These are phyloP conservation scores for Lactarius deliciosus DNA, from an alignment of 768 basidiomycete species.

Conservation along the genomic window DNA sequence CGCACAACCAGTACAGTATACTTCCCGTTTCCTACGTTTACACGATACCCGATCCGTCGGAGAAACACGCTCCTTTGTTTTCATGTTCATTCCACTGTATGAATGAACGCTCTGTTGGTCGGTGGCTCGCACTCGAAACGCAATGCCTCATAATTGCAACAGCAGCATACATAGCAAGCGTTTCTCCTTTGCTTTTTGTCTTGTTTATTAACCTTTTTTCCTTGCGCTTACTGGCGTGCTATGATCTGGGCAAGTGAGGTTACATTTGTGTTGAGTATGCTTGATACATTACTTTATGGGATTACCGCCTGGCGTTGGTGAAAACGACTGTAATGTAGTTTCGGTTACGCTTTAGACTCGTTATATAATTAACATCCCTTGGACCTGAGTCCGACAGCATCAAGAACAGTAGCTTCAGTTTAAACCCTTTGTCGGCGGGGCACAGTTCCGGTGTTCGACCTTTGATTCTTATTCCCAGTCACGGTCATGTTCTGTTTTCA, in stretches of 20 bases:
- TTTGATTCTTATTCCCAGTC: not conserved
- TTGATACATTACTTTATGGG: conserved; percentile 15
- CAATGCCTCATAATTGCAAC: not conserved
- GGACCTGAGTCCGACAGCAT: no score
- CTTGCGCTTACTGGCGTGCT: not conserved
- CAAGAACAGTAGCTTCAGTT: no score
- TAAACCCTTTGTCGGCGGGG: no score
- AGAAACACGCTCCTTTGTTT: conserved; percentile 26
- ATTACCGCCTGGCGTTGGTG: conserved; percentile 7
- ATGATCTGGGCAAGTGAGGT: conserved; percentile 5
- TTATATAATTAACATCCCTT: no score
- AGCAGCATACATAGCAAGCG: conserved; percentile 1
- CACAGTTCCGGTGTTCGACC: not conserved
- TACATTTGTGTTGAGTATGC: conserved; percentile 5
- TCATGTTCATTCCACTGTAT: conserved; percentile 8
- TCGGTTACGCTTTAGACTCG: not conserved
- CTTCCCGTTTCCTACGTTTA: conserved; percentile 5
- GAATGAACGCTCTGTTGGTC: conserved; percentile 4
- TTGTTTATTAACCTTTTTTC: conserved; percentile 7
- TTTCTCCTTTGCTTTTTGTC: not conserved
- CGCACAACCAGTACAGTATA: conserved; percentile 14
- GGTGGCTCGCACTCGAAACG: conserved; percentile 1
- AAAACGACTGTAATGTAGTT: conserved; percentile 4
- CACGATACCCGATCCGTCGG: conserved; percentile 22
- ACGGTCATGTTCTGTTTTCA: not conserved